Percentiles rank a stretch among this genome's conserved stretches.
Conservation (phyloP, 306 rosid genomes). For the Quercus ilex region DNA sequence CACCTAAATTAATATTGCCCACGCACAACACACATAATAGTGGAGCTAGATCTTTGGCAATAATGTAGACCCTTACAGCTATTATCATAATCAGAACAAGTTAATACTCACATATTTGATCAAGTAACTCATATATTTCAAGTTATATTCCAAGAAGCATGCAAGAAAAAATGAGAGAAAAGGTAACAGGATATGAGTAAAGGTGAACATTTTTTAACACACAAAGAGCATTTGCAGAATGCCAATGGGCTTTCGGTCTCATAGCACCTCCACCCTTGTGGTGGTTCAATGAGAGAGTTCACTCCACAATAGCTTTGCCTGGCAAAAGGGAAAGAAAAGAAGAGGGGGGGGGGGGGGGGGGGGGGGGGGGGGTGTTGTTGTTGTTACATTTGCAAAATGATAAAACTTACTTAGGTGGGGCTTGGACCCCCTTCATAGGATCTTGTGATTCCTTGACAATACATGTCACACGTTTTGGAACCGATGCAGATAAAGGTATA, state of each 20-base stretch:
- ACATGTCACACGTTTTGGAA: conserved; percentile 86
- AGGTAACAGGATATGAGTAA: background rate
- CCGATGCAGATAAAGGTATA: conserved; percentile 74
- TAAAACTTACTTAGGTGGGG: conserved; percentile 62
- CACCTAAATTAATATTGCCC: no score
- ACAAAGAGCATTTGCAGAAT: no score
- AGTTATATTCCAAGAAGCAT: background rate
- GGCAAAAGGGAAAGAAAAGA: background rate
- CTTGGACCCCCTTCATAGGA: conserved; percentile 54
- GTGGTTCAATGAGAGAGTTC: no score
- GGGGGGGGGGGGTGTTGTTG: no score
- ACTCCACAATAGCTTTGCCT: background rate
- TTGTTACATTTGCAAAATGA: background rate
- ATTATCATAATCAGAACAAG: background rate
- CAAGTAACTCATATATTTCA: conserved; percentile 9
- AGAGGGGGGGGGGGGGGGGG: no score
- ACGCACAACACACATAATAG: no score
- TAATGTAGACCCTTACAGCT: no score
- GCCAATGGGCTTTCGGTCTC: no score
- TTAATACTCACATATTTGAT: background rate
- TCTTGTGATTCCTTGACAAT: conserved; percentile 64
- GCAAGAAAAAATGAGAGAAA: conserved; percentile 12
- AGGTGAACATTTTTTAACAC: background rate
- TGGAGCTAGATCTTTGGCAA: no score
- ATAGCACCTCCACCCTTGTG: no score